phyloP scores from a whole-genome alignment of 768 basidiomycete species.

The Vishniacozyma victoriae region DNA sequence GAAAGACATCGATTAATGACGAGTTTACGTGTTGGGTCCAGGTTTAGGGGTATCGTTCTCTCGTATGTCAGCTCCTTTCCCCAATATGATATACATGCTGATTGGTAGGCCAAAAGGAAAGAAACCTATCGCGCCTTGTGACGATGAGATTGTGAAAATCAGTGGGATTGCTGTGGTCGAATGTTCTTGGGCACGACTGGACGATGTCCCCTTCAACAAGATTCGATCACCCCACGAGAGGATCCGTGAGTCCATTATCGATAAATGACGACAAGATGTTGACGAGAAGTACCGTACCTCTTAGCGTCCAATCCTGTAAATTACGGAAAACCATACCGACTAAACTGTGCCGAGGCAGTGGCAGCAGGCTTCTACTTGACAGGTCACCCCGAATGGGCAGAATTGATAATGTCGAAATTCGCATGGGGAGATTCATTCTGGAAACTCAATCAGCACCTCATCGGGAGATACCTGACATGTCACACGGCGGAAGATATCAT shows the following conservation, averaged over 20 bases:
- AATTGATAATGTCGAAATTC: constrained; percentile 69
- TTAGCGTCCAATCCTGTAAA: constrained; percentile 95
- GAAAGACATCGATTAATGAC: constrained; percentile 75
- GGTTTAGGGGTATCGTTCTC: constrained; percentile 86
- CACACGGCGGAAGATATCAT: constrained; percentile 46
- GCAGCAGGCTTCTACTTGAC: constrained; percentile 94
- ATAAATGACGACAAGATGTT: neutral
- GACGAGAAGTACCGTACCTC: constrained; percentile 80
- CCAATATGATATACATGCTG: neutral
- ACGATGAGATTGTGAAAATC: constrained; percentile 67
- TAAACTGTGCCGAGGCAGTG: constrained; percentile 84
- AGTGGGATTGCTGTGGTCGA: constrained; percentile 93
- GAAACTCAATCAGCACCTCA: constrained; percentile 66
- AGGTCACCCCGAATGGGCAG: constrained; percentile 74
- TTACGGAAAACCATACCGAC: constrained; percentile 92
- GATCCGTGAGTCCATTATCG: constrained; percentile 56
- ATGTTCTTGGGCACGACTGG: constrained; percentile 93
- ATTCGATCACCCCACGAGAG: constrained; percentile 90
- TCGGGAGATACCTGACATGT: constrained; percentile 74
- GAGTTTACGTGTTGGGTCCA: constrained; percentile 72
- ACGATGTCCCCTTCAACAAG: constrained; percentile 90
- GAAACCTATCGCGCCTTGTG: constrained; percentile 70
- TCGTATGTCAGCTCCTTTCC: constrained; percentile 54
- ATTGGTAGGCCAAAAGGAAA: constrained; percentile 70
- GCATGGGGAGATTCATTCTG: constrained; percentile 89